These are phyloP conservation scores for Gossypium herbaceum DNA, from an alignment of 345 rosid species.

Conservation along the genomic window DNA sequence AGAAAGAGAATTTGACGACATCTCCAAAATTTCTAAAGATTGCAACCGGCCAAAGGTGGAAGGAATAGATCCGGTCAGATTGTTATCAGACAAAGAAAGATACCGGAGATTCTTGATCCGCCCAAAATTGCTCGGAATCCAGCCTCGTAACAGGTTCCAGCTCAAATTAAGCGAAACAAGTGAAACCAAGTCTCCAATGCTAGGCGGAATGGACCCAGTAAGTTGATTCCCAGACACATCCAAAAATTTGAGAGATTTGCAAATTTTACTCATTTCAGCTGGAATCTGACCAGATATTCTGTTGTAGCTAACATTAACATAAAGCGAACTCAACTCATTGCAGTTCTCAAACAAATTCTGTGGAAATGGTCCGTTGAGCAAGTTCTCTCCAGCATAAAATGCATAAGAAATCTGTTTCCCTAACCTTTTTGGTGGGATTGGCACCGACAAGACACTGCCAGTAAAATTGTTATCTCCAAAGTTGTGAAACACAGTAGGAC, in stretches of 20 bases:
- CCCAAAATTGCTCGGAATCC: slow-evolving; percentile 38
- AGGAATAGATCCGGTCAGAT: slow-evolving; percentile 50
- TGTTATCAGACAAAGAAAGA: slow-evolving; percentile 59
- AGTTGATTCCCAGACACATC: slow-evolving; percentile 54
- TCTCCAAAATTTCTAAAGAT: slow-evolving; percentile 48
- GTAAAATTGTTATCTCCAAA: slow-evolving; percentile 71
- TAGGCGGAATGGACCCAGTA: slow-evolving; percentile 41
- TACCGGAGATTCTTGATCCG: slow-evolving; percentile 34
- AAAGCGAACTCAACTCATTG: slow-evolving; percentile 29
- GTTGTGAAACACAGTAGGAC: slow-evolving; percentile 50
- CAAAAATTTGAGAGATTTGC: slow-evolving; percentile 45
- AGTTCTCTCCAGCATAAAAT: slow-evolving; percentile 49
- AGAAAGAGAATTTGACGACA: slow-evolving; percentile 55
- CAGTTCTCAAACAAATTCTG: slow-evolving; percentile 43
- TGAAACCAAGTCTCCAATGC: slow-evolving; percentile 38
- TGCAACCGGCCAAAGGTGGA: slow-evolving; percentile 38
- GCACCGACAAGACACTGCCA: slow-evolving; percentile 54
- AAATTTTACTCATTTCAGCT: slow-evolving; percentile 33
- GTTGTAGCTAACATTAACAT: slow-evolving; percentile 55
- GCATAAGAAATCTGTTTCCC: slow-evolving; percentile 52
- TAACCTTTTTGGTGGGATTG: slow-evolving; percentile 50
- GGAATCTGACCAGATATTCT: slow-evolving; percentile 46
- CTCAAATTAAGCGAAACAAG: slow-evolving; percentile 50
- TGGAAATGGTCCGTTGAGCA: slow-evolving; percentile 48
- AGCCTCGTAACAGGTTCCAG: slow-evolving; percentile 44